Evolutionary conservation across 495 filamentous ascomycete genomes (phyloP).

Genomic region (Aspergillus biplanus): DNA sequence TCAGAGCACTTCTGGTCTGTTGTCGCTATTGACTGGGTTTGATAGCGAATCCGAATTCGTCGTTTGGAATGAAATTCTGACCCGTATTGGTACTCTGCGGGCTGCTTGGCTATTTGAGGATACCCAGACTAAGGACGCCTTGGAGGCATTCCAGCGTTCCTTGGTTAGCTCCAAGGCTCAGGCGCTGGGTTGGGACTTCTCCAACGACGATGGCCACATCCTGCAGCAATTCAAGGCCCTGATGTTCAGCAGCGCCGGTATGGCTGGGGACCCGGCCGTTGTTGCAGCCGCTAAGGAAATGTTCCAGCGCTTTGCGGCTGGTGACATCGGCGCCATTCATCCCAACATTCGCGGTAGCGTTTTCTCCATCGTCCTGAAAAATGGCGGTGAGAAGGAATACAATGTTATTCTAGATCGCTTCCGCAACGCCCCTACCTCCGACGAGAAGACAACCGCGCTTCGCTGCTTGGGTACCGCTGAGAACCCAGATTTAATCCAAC

Average conservation of each 20-base stretch:
- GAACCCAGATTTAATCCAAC: conserved; percentile 75
- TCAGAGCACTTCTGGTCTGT: conserved; percentile 86
- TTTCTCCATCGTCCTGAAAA: conserved; percentile 63
- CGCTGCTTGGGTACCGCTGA: conserved; percentile 82
- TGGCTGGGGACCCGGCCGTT: conserved; percentile 61
- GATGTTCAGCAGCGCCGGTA: conserved; percentile 64
- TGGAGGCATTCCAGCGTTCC: conserved; percentile 79
- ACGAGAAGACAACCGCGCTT: conserved; percentile 95
- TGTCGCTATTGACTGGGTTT: conserved; percentile 85
- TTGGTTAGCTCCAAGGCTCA: conserved; percentile 79
- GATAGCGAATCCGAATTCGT: conserved; percentile 83
- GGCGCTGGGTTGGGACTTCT: conserved; percentile 85
- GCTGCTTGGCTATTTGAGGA: conserved; percentile 90
- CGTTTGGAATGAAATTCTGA: conserved; percentile 90
- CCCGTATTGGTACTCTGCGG: conserved; percentile 73
- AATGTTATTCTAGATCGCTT: conserved; percentile 81
- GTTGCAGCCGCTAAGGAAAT: conserved; percentile 64
- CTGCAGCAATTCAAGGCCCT: conserved; percentile 80
- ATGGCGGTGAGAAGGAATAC: conserved; percentile 65
- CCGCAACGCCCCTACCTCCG: conserved; percentile 80
- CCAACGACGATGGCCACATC: conserved; percentile 80
- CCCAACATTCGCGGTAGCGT: conserved; percentile 68
- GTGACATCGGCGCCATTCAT: conserved; percentile 63
- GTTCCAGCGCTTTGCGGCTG: conserved; percentile 64
- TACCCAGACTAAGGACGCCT: conserved; percentile 66